phyloP scores from a whole-genome alignment of 306 rosid species.

The Cyclanthera cordifolia region DNA sequence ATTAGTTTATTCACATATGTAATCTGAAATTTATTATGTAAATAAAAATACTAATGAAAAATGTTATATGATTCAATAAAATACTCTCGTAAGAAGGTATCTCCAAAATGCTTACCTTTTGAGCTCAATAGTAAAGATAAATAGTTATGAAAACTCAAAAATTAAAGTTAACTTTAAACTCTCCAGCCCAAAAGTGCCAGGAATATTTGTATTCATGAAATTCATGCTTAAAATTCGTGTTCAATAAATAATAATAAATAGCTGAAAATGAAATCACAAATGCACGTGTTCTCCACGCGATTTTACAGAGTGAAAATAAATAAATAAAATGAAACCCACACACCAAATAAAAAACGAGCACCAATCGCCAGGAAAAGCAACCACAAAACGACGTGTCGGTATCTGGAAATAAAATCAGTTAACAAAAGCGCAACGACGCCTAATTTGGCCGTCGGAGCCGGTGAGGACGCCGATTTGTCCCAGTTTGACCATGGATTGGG shows the following conservation, averaged over 20 bases:
- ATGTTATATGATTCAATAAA: too few species aligned
- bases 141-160: too few species aligned
- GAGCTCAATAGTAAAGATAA: too few species aligned
- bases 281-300: not conserved
- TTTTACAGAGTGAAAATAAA: not conserved
- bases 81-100: too few species aligned
- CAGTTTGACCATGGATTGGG: constrained; percentile 27
- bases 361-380: not conserved
- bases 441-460: constrained; percentile 24
- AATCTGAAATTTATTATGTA: too few species aligned
- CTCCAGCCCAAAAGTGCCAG: too few species aligned
- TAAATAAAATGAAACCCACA: not conserved
- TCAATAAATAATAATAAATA: not conserved
- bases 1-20: too few species aligned
- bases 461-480: constrained; percentile 32
- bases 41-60: too few species aligned
- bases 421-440: constrained; percentile 20
- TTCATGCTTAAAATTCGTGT: not conserved
- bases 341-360: not conserved
- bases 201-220: too few species aligned
- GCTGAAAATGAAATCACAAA: not conserved
- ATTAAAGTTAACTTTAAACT: too few species aligned
- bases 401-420: not conserved
- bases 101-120: too few species aligned
- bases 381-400: not conserved